Conservation (phyloP, 2,329 filamentous ascomycete genomes). For the Gaeumannomyces sp. region DNA sequence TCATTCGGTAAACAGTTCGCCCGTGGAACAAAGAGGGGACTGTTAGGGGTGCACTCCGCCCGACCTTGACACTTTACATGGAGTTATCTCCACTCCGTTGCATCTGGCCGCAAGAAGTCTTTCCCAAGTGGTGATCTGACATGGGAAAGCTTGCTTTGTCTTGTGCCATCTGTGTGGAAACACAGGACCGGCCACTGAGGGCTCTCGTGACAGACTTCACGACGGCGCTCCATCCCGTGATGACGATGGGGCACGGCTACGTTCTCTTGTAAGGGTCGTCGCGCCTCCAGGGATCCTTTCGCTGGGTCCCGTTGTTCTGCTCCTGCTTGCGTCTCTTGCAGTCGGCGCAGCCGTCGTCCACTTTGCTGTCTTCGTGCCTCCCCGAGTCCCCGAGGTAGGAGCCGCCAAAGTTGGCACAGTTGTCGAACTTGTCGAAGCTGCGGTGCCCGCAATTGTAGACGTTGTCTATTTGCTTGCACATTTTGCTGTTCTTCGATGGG, state of each 20-base stretch:
- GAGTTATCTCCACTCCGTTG: too few relatives aligned
- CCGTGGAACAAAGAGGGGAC: too few relatives aligned
- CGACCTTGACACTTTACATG: too few relatives aligned
- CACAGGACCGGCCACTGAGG: too few relatives aligned
- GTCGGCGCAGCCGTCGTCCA: slow-evolving; percentile 18
- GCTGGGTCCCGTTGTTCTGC: slow-evolving; percentile 12
- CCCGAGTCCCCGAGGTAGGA: slow-evolving; percentile 20
- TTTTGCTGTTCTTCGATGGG: slow-evolving; percentile 6
- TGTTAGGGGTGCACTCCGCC: too few relatives aligned
- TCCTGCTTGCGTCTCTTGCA: slow-evolving; percentile 15
- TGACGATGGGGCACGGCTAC: not conserved
- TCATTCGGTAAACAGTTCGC: too few relatives aligned
- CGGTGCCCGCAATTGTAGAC: slow-evolving; percentile 21
- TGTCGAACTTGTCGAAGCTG: slow-evolving; percentile 20
- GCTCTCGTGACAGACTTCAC: too few relatives aligned
- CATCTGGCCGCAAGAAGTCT: too few relatives aligned
- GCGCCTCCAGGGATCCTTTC: slow-evolving; percentile 15
- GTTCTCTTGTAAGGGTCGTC: slow-evolving; percentile 16
- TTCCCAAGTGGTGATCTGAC: too few relatives aligned
- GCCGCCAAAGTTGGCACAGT: slow-evolving; percentile 19
- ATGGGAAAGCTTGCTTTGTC: too few relatives aligned
- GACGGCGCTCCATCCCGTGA: too few relatives aligned
- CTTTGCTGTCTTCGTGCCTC: slow-evolving; percentile 16
- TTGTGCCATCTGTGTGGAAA: too few relatives aligned
- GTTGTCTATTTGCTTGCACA: slow-evolving; percentile 21